These are phyloP conservation scores for Penicillium egyptiacum DNA, from an alignment of 495 filamentous ascomycete species.

Conservation along the genomic window DNA sequence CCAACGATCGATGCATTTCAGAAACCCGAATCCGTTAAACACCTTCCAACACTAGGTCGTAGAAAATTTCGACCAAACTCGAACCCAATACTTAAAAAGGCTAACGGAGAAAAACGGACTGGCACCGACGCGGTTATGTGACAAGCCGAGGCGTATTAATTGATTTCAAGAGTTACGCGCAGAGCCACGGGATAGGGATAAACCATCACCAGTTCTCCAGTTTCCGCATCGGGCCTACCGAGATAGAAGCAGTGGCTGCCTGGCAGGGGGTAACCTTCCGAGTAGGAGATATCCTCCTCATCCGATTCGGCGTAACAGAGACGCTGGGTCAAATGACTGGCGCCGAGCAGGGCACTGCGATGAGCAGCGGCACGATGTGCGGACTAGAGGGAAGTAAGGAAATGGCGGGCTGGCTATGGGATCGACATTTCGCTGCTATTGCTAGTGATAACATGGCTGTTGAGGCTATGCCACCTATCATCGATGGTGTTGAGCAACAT, in stretches of 20 bases:
- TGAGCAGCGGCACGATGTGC: conserved; percentile 8
- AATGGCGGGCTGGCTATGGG: conserved; percentile 36
- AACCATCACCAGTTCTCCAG: conserved; percentile 35
- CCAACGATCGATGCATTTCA: conserved; percentile 19
- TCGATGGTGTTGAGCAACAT: conserved; percentile 17
- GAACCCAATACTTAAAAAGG: not conserved
- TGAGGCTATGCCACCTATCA: conserved; percentile 27
- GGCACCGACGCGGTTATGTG: conserved; percentile 40
- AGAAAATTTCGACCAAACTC: not conserved
- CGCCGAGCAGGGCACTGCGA: conserved; percentile 29
- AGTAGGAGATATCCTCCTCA: conserved; percentile 45
- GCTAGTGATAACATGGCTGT: conserved; percentile 34
- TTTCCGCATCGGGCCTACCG: conserved; percentile 31
- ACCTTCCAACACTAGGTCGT: conserved; percentile 28
- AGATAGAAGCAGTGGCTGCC: conserved; percentile 35
- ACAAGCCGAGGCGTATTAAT: conserved; percentile 48
- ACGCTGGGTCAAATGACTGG: conserved; percentile 29
- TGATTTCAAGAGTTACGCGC: conserved; percentile 44
- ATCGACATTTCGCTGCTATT: conserved; percentile 34
- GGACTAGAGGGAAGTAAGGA: conserved; percentile 30
- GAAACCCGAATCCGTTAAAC: not conserved
- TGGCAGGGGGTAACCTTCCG: conserved; percentile 35
- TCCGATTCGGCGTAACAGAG: conserved; percentile 48
- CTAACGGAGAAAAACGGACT: conserved; percentile 25
- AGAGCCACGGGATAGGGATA: conserved; percentile 33